Base-by-base conservation (phyloP, 2,329 filamentous ascomycete genomes). In the Apiospora aurea region DNA sequence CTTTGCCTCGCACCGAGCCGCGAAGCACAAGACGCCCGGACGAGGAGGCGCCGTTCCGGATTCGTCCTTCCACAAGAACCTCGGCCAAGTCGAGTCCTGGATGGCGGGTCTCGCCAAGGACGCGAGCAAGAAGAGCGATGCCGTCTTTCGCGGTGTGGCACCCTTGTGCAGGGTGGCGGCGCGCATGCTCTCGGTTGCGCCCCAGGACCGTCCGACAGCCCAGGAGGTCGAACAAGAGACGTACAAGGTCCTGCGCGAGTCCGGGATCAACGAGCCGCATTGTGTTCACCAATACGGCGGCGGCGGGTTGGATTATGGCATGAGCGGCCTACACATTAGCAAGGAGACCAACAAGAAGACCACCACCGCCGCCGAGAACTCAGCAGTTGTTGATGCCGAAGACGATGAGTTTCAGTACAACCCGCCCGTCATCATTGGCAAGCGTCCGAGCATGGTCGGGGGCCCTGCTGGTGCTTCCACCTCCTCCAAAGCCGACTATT, bases 11-110 rank as follows among this genome's bases (percentile, higher is more conserved):
- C 90, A 93, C 78, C 90, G 93, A 7, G 87, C 89, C 1, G 87
- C 89, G 4, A 91, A 91, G 78, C 90, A 92, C 78, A 91, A 90
- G 78, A 87, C 82, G 53, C 80, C 86, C 18, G 87, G 87, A 0
- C 83, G 88, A 34, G 89, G 89, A 43, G 90, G 89, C 16, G 90
- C 89, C 7, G 87, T 91, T 1, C 86, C 87, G 10, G 92, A 94
- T 80, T 87, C 91, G 0, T 93, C 91, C 0, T 95, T 93, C 80
- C 92, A 94, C 80, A 88, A 88, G 74, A 93, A 94, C 75, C 83
- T 92, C 0, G 87, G 88, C 21, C 91, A 93, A 79, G 87, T 94
- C 2, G 88, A 92, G 74, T 85, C 85, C 18, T 95, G 93, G 93
- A 92, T 93, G 83, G 82, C 83, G 0, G 81, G 81, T 2, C 82